phyloP scores from a whole-genome alignment of 768 basidiomycete genomes.

The Tulasnella sp. region DNA sequence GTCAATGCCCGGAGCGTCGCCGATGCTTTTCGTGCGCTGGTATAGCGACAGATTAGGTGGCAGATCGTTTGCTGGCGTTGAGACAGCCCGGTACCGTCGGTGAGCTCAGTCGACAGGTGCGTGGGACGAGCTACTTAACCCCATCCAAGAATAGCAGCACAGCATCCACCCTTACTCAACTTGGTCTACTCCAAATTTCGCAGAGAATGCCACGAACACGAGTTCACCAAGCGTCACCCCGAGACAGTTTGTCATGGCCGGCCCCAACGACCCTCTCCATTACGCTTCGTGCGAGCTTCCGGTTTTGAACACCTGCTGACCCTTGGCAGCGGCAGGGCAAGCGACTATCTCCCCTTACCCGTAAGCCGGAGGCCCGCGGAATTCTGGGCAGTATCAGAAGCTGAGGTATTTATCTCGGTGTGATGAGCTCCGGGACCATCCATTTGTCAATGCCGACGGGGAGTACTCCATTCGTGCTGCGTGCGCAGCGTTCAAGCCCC shows the following conservation, averaged over 20 bases:
- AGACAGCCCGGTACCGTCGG: background rate
- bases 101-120: background rate
- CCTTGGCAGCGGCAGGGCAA: background rate
- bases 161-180: background rate
- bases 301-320: background rate
- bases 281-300: background rate
- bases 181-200: background rate
- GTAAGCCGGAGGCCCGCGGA: background rate
- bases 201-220: background rate
- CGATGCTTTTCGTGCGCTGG: background rate
- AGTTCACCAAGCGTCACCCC: background rate
- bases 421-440: background rate
- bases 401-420: background rate
- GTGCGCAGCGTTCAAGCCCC: conserved; percentile 1
- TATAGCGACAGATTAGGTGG: background rate
- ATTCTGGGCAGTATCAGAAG: background rate
- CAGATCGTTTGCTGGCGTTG: background rate
- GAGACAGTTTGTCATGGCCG: background rate
- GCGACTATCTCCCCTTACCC: background rate
- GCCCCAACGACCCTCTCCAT: background rate
- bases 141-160: conserved; percentile 12
- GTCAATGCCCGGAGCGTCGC: background rate
- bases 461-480: background rate
- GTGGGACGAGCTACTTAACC: conserved; percentile 6
- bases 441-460: background rate